A percentile compares a stretch with the other conserved stretches of the same genome.
phyloP scores from a whole-genome alignment of 2,329 filamentous ascomycete genomes.

The Xylaria hypoxylon region DNA sequence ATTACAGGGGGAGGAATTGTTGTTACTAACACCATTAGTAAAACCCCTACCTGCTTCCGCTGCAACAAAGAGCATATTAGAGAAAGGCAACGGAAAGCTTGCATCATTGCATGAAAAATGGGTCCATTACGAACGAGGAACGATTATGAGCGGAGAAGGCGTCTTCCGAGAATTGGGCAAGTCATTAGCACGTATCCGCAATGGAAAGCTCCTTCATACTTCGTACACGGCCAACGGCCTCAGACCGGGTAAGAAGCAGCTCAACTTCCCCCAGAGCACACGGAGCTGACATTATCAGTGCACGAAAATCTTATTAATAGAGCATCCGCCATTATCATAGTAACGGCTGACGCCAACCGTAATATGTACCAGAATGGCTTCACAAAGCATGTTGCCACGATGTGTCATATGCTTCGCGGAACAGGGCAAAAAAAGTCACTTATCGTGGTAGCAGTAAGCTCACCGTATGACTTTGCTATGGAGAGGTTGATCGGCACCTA shows the following conservation, averaged over 20 bases:
- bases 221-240: constrained; percentile 96
- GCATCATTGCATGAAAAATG: constrained; percentile 65
- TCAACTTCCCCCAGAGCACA: constrained; percentile 18
- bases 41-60: constrained; percentile 93
- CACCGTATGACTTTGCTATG: constrained; percentile 95
- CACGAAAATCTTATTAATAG: constrained; percentile 93
- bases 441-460: constrained; percentile 92
- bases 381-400: constrained; percentile 95
- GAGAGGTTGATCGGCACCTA: constrained; percentile 92
- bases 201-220: constrained; percentile 89
- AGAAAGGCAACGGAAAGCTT: constrained; percentile 59
- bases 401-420: constrained; percentile 84
- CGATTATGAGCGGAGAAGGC: constrained; percentile 90
- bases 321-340: constrained; percentile 87
- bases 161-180: constrained; percentile 92
- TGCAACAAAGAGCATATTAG: constrained; percentile 76
- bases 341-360: constrained; percentile 93
- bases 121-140: constrained; percentile 67
- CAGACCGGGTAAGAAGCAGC: constrained; percentile 67
- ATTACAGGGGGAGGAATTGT: constrained; percentile 86
- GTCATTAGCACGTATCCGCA: constrained; percentile 85
- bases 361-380: constrained; percentile 96
- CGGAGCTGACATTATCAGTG: constrained; percentile 58
- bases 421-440: constrained; percentile 87
- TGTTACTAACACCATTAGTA: constrained; percentile 87